phyloP scores from a whole-genome alignment of 805 yeast genomes.

The Suhomyces xylopsoci region DNA sequence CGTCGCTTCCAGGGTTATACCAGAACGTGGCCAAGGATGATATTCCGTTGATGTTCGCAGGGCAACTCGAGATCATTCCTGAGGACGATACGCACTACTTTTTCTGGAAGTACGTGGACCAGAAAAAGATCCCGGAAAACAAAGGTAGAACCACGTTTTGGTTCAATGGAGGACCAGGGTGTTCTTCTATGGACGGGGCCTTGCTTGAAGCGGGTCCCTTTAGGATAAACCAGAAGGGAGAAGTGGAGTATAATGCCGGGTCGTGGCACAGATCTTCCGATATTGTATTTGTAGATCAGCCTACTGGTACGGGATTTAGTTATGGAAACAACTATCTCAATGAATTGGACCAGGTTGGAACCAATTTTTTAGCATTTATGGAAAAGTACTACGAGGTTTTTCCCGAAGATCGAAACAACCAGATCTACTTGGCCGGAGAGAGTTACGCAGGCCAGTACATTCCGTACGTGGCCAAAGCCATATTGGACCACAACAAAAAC shows the following conservation, averaged over 20 bases:
- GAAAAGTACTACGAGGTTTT: constrained; percentile 63
- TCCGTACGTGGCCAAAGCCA: constrained; percentile 74
- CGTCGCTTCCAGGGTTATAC: constrained; percentile 36
- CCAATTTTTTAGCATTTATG: constrained; percentile 63
- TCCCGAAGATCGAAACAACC: constrained; percentile 64
- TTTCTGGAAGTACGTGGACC: constrained; percentile 69
- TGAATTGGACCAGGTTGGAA: constrained; percentile 56
- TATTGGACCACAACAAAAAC: constrained; percentile 45
- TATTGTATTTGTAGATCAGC: constrained; percentile 87
- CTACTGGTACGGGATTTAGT: constrained; percentile 91
- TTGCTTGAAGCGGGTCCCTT: constrained; percentile 90
- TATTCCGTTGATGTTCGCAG: constrained; percentile 59
- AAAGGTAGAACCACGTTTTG: constrained; percentile 62
- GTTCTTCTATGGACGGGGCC: constrained; percentile 97
- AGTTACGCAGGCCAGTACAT: constrained; percentile 97
- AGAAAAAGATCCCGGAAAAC: constrained; percentile 25
- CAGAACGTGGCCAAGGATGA: constrained; percentile 28
- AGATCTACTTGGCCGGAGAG: constrained; percentile 85
- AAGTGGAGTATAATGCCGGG: constrained; percentile 59
- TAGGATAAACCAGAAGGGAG: constrained; percentile 46
- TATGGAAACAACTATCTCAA: constrained; percentile 52
- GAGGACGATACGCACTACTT: constrained; percentile 59
- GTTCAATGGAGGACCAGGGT: constrained; percentile 99
- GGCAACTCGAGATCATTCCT: constrained; percentile 58
- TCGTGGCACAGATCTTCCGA: constrained; percentile 83